Evolutionary conservation across 2,329 filamentous ascomycete genomes (phyloP).

Genomic region (Arachnomyces sp.): DNA sequence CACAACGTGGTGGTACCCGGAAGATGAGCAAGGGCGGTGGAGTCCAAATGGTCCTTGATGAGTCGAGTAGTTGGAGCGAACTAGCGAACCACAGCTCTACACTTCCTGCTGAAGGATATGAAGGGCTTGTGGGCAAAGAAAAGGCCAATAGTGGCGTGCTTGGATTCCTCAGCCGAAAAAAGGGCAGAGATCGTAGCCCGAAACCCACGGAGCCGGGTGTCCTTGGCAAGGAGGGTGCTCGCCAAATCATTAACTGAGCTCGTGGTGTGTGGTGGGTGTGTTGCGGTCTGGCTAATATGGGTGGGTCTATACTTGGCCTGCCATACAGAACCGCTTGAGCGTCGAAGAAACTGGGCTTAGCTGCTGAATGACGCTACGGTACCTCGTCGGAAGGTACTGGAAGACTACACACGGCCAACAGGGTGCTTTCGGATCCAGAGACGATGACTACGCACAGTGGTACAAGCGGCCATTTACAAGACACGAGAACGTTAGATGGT

Average conservation of each 20-base stretch:
- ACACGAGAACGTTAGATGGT: too few species aligned
- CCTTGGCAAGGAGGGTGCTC: constrained; percentile 85
- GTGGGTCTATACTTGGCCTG: too few species aligned
- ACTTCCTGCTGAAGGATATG: constrained; percentile 57
- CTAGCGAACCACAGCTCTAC: constrained; percentile 76
- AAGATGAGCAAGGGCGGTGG: constrained; percentile 73
- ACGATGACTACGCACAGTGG: too few species aligned
- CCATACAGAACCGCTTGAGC: too few species aligned
- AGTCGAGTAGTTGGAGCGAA: constrained; percentile 83
- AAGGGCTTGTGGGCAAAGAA: constrained; percentile 29
- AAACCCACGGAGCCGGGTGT: constrained; percentile 92
- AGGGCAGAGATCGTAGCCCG: constrained; percentile 80
- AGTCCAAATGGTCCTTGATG: constrained; percentile 83
- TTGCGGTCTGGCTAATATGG: too few species aligned
- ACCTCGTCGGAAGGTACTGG: too few species aligned
- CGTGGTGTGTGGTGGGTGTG: neutral
- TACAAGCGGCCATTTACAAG: too few species aligned
- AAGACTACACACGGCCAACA: too few species aligned
- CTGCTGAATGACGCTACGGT: too few species aligned
- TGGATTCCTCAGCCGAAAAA: constrained; percentile 81
- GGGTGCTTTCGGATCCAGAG: too few species aligned
- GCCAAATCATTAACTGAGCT: constrained; percentile 63
- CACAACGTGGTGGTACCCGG: constrained; percentile 52
- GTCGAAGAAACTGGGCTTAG: too few species aligned
- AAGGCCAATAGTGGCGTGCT: constrained; percentile 68